Conservation (phyloP, 257 asterid species). For the Solanum ossicruentum region DNA sequence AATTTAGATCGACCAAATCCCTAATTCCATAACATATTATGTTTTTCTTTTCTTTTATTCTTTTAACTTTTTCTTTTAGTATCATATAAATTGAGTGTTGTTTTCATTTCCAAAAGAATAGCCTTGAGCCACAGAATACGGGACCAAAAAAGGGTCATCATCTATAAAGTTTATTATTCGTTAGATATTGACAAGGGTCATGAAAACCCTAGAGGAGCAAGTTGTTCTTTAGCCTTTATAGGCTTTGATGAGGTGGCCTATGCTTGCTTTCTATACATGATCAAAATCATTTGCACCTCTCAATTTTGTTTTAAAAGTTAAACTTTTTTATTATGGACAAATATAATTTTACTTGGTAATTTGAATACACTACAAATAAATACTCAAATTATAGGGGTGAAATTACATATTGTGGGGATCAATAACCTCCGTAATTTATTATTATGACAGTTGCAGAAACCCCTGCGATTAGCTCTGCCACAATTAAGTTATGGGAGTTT, state of each 20-base stretch:
- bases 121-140: neutral
- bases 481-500: too few species aligned
- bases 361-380: neutral
- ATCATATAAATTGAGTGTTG: neutral
- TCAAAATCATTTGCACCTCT: neutral
- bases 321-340: neutral
- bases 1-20: too few species aligned
- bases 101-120: neutral
- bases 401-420: too few species aligned
- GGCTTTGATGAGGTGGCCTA: neutral
- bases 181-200: neutral
- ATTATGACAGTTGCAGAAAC: too few species aligned
- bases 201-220: neutral
- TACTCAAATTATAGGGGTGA: too few species aligned
- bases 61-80: neutral
- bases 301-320: neutral
- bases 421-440: too few species aligned
- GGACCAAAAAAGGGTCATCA: conserved; percentile 7
- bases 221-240: neutral
- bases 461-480: too few species aligned
- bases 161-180: conserved; percentile 17
- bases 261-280: neutral
- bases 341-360: neutral
- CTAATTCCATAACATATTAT: too few species aligned
- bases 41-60: neutral